Percentiles rank a stretch among this genome's conserved stretches.
Evolutionary conservation across 805 yeast species (phyloP).

Genomic region (Metschnikowia hibisci): DNA sequence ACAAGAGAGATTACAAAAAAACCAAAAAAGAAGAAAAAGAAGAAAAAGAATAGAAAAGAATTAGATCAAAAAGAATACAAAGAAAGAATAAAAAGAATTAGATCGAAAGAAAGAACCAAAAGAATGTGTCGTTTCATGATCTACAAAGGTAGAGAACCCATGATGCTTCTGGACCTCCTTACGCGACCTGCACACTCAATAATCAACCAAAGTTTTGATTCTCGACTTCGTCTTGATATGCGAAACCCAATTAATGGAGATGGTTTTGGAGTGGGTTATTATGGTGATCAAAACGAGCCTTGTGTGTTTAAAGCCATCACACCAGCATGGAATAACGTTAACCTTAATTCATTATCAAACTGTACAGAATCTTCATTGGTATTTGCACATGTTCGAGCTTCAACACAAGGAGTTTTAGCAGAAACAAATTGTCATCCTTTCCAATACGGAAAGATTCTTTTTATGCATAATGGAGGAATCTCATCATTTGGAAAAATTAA

Average conservation of each 20-base stretch:
- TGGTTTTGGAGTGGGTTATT: slow-evolving; percentile 97
- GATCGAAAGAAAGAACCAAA: neutral
- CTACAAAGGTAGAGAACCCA: slow-evolving; percentile 86
- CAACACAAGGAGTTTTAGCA: slow-evolving; percentile 88
- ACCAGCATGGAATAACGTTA: slow-evolving; percentile 97
- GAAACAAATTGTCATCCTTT: slow-evolving; percentile 98
- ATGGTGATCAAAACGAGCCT: slow-evolving; percentile 60
- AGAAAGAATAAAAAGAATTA: no score
- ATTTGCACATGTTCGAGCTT: slow-evolving; percentile 95
- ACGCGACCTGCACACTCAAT: slow-evolving; percentile 97
- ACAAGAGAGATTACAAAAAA: no score
- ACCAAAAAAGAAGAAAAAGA: no score
- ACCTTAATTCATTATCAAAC: slow-evolving; percentile 77
- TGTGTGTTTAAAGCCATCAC: slow-evolving; percentile 94
- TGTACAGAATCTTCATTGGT: slow-evolving; percentile 81
- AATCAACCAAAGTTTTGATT: slow-evolving; percentile 92
- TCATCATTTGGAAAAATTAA: slow-evolving; percentile 71
- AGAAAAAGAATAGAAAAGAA: no score
- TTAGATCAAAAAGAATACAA: no score
- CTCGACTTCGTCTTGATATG: slow-evolving; percentile 80
- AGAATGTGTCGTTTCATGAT: slow-evolving; percentile 89
- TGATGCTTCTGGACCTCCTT: slow-evolving; percentile 76
- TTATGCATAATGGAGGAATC: slow-evolving; percentile 96
- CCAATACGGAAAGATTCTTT: slow-evolving; percentile 79
- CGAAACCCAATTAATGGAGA: slow-evolving; percentile 96